Base-by-base conservation (phyloP, 371 early-diverging fungal genomes). In the Mortierella polycephala region DNA sequence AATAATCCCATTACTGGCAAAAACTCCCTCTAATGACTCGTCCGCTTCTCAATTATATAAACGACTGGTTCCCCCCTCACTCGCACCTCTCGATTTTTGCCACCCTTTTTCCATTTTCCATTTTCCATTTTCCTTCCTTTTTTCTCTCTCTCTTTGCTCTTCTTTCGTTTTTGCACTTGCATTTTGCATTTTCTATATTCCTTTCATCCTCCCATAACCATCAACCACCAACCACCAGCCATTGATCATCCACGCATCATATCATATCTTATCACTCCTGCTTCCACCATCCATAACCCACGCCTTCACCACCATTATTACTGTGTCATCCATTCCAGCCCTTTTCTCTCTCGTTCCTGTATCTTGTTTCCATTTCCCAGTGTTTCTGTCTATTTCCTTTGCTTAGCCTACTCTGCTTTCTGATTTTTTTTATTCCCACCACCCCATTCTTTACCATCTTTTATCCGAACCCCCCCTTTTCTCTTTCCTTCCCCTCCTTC, bases 181-280 rank as follows among this genome's bases (percentile, higher is more conserved):
- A 37, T 37, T 64, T 45, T 55, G 16, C 41, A 55, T 45, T 55
- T 53, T 62, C 18, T 21, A 16, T 64, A 18, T 30, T 37, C 18
- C 52, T 44, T 21, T 21, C 30, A 12, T 57, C 39, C 46, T 63
- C n/a, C 40, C 55, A n/a, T n/a, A n/a, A n/a, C n/a, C n/a, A n/a
- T n/a, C n/a, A n/a, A n/a, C n/a, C 45, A 37, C 7, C 58, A 41
- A 40, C 42, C 39, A 39, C 18, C 40, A 44, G 23, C 55, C 30
- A 52, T 20, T 18, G n/a, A 57, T 30, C 30, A 30, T 30, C 30
- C 30, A 30, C 30, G 30, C 30, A 30, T 30, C 30, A 30, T 30
- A 30, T 57, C 63, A 41, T 53, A 37, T 61, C 61, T 14, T 42
- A 50, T 30, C 62, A 20, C 62, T 18, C 54, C 18, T 6, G 9